These are phyloP conservation scores for Fusarium nelsonii DNA, from an alignment of 2,329 filamentous ascomycete species.

Conservation along the genomic window DNA sequence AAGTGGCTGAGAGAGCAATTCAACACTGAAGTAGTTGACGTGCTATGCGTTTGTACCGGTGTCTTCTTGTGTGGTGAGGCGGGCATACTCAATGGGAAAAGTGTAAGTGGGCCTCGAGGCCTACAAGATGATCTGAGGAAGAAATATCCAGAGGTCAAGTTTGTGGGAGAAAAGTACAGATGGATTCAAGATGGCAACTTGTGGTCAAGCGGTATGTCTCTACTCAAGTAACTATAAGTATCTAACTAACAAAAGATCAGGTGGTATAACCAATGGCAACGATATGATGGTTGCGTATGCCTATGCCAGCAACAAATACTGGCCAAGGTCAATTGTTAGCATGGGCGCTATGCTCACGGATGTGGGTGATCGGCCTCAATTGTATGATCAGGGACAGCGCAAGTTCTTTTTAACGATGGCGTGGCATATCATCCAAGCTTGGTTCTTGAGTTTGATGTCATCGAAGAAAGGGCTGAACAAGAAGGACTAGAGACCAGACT, in stretches of 20 bases:
- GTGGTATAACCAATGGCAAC: constrained; percentile 68
- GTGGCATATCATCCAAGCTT: constrained; percentile 56
- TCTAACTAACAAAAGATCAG: constrained; percentile 46
- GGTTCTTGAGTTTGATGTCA: constrained; percentile 30
- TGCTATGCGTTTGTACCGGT: constrained; percentile 66
- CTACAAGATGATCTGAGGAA: constrained; percentile 56
- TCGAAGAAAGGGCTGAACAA: constrained; percentile 4
- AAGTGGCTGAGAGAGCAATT: constrained; percentile 60
- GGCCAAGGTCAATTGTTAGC: constrained; percentile 60
- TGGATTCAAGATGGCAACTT: constrained; percentile 67
- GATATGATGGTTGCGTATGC: constrained; percentile 67
- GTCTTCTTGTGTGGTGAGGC: constrained; percentile 62
- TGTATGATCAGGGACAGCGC: constrained; percentile 56
- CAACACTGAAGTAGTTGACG: constrained; percentile 56
- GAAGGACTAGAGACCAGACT: neutral
- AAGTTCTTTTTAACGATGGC: constrained; percentile 51
- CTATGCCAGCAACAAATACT: constrained; percentile 57
- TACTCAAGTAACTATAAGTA: neutral
- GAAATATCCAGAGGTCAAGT: constrained; percentile 56
- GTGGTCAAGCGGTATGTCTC: constrained; percentile 64
- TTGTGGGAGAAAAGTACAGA: constrained; percentile 61
- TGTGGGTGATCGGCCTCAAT: constrained; percentile 62
- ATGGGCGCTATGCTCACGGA: constrained; percentile 59
- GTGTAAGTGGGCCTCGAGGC: constrained; percentile 61
- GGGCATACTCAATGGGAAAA: constrained; percentile 61